These are phyloP conservation scores for Juglanconis sp. DNA, from an alignment of 2,329 filamentous ascomycete genomes.

Conservation along the genomic window DNA sequence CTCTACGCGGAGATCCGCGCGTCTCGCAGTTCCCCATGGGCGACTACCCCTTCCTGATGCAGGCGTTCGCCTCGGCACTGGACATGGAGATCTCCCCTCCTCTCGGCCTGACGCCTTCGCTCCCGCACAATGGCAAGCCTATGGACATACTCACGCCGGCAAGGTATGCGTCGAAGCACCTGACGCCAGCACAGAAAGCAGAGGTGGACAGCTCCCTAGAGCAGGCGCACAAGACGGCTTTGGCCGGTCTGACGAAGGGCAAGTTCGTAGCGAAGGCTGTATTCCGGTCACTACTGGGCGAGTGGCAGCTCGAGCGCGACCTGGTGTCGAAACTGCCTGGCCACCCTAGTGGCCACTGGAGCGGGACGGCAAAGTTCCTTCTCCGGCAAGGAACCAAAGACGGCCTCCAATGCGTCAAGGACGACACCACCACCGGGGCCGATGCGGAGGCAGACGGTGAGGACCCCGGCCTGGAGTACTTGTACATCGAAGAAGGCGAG, in stretches of 20 bases:
- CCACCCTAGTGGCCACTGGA: slow-evolving; percentile 63
- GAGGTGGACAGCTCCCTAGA: slow-evolving; percentile 42
- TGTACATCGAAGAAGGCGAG: slow-evolving; percentile 66
- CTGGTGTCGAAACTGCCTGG: slow-evolving; percentile 52
- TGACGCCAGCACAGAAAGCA: slow-evolving; percentile 37
- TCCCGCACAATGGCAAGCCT: slow-evolving; percentile 39
- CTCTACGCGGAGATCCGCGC: slow-evolving; percentile 49
- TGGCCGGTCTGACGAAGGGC: slow-evolving; percentile 39
- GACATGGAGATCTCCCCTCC: slow-evolving; percentile 43
- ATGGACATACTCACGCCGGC: slow-evolving; percentile 57
- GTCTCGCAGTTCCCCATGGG: slow-evolving; percentile 77
- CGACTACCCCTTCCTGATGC: slow-evolving; percentile 74
- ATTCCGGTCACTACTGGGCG: slow-evolving; percentile 68
- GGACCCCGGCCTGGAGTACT: slow-evolving; percentile 54
- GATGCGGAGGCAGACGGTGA: slow-evolving; percentile 20
- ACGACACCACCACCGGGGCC: not conserved
- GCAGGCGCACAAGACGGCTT: slow-evolving; percentile 42
- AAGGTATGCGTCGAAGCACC: slow-evolving; percentile 43
- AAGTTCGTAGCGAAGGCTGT: slow-evolving; percentile 62
- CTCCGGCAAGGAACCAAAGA: slow-evolving; percentile 58
- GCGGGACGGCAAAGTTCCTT: slow-evolving; percentile 62
- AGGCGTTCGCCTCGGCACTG: slow-evolving; percentile 62
- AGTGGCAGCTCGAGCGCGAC: slow-evolving; percentile 61
- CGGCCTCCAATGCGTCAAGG: slow-evolving; percentile 37
- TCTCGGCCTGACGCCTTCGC: slow-evolving; percentile 31